These are phyloP conservation scores for Cyberlindnera mycetangii DNA, from an alignment of 805 yeast genomes.

Conservation along the genomic window DNA sequence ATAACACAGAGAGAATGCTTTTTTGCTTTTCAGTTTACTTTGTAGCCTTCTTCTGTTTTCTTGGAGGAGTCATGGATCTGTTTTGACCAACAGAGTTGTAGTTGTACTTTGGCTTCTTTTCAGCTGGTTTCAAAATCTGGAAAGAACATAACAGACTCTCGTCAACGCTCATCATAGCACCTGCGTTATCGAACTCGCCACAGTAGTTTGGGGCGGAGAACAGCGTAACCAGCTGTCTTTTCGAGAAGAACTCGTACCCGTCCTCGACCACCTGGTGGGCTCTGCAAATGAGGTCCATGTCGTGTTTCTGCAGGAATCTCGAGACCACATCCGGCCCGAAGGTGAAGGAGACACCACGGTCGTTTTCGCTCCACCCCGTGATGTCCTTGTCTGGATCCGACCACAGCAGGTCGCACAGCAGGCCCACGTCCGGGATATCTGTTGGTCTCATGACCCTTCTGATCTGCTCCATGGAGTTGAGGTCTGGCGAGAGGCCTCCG, in stretches of 20 bases:
- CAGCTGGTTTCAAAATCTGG: conserved; percentile 97
- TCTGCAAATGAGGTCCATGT: conserved; percentile 96
- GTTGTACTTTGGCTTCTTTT: conserved; percentile 77
- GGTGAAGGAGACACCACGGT: conserved; percentile 98
- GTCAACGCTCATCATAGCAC: conserved; percentile 99
- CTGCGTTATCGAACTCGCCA: conserved; percentile 98
- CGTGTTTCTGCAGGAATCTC: conserved; percentile 93
- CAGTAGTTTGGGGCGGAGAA: conserved; percentile 98
- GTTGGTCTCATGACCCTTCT: conserved; percentile 99
- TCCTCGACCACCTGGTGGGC: conserved; percentile 99
- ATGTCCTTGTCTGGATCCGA: conserved; percentile 98
- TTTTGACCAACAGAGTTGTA: conserved; percentile 38
- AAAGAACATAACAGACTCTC: conserved; percentile 94
- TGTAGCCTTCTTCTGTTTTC: conserved; percentile 50
- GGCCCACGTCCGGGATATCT: conserved; percentile 97
- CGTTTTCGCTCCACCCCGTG: conserved; percentile 98
- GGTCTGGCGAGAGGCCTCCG: conserved; percentile 96
- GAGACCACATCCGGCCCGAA: conserved; percentile 99
- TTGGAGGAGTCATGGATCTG: conserved; percentile 58
- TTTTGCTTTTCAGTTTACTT: conserved; percentile 32
- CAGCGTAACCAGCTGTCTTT: conserved; percentile 92
- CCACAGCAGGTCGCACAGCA: conserved; percentile 95
- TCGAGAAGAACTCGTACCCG: conserved; percentile 95
- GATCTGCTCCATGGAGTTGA: conserved; percentile 97
- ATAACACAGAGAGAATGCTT: neutral